These are phyloP conservation scores for Acorus calamus DNA, from an alignment of 106 monocot genomes.

Conservation along the genomic window DNA sequence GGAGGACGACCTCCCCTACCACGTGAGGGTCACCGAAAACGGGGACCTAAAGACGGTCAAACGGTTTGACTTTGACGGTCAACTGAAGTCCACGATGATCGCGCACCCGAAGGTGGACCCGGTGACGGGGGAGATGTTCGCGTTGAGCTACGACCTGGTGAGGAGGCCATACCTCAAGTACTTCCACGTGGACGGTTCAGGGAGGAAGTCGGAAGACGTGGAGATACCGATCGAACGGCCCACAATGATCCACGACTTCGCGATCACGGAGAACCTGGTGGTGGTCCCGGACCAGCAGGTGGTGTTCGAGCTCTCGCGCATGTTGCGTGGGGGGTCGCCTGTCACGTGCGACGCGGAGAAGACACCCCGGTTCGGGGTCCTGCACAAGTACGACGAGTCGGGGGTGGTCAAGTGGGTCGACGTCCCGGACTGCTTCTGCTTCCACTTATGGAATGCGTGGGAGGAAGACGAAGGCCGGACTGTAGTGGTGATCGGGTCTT, in stretches of 20 bases:
- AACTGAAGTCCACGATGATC: conserved; percentile 33
- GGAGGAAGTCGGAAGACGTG: conserved; percentile 34
- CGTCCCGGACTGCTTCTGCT: conserved; percentile 37
- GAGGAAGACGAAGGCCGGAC: conserved; percentile 17
- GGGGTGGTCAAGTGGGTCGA: conserved; percentile 25
- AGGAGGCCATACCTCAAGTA: conserved; percentile 36
- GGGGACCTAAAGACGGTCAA: conserved; percentile 41
- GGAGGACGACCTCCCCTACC: neutral
- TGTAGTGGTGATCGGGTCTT: conserved; percentile 33
- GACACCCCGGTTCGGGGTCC: conserved; percentile 33
- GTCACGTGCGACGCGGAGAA: conserved; percentile 28
- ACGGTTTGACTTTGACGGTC: conserved; percentile 31
- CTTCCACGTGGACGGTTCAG: conserved; percentile 20
- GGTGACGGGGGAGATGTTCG: conserved; percentile 36
- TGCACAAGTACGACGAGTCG: conserved; percentile 29
- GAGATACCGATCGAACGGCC: conserved; percentile 29
- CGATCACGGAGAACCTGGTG: conserved; percentile 43
- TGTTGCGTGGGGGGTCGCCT: conserved; percentile 45
- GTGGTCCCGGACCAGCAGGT: conserved; percentile 44
- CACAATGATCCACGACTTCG: conserved; percentile 57
- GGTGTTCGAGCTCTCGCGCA: conserved; percentile 34
- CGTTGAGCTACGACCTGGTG: conserved; percentile 37
- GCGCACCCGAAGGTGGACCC: conserved; percentile 60
- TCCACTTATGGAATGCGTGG: conserved; percentile 55
- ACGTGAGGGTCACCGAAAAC: conserved; percentile 19